Percentiles rank a stretch among this genome's conserved stretches.
phyloP scores from a whole-genome alignment of 768 basidiomycete genomes.

The Boletus sensibilis region DNA sequence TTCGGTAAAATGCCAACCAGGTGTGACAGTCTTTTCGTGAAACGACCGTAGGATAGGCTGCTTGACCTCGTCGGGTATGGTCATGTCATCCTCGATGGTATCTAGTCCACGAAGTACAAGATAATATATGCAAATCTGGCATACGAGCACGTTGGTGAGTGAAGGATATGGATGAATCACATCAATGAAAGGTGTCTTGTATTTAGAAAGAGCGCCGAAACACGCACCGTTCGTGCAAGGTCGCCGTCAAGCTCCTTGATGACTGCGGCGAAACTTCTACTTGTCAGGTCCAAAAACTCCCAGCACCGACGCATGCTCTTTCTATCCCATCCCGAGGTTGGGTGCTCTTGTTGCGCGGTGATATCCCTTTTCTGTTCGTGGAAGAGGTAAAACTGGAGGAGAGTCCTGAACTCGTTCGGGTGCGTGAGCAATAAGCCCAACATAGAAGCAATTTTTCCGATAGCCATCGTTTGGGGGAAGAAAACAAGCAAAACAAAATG shows the following conservation, averaged over 20 bases:
- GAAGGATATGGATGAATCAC: not conserved
- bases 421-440: conserved; percentile 70
- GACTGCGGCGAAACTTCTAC: conserved; percentile 87
- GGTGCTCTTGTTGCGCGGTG: conserved; percentile 66
- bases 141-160: not conserved
- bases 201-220: not conserved
- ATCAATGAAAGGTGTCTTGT: not conserved
- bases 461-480: conserved; percentile 25
- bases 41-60: conserved; percentile 82
- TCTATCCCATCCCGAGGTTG: conserved; percentile 85
- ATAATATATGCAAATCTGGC: conserved; percentile 91
- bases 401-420: conserved; percentile 78
- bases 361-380: conserved; percentile 84
- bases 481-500: not conserved
- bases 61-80: conserved; percentile 81
- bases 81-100: conserved; percentile 99
- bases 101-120: conserved; percentile 92
- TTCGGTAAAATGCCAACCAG: conserved; percentile 85
- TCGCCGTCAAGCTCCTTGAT: conserved; percentile 97
- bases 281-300: conserved; percentile 85
- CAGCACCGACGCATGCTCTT: conserved; percentile 86
- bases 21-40: conserved; percentile 72
- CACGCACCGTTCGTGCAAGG: conserved; percentile 83
- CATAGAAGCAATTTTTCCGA: conserved; percentile 58
- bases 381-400: conserved; percentile 82